Percentiles rank a stretch among this genome's conserved stretches.
phyloP scores from a whole-genome alignment of 352 stramenopile species.

The Globisporangium heterothallicum region DNA sequence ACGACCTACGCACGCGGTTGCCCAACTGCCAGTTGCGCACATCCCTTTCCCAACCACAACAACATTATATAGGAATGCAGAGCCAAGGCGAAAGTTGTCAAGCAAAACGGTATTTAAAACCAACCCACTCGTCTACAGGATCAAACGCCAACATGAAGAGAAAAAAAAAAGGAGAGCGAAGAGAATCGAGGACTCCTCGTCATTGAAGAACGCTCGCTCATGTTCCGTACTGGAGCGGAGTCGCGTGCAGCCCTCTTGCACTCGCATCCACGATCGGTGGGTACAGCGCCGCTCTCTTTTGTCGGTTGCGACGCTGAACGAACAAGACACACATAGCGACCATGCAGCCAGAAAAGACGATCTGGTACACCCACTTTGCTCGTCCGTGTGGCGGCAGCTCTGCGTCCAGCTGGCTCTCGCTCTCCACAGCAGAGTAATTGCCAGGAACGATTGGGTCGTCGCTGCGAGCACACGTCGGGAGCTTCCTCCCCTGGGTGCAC shows the following conservation, averaged over 20 bases:
- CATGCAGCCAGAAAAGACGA: not conserved
- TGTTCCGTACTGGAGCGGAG: constrained; percentile 7
- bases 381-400: not conserved
- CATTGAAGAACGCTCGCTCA: no score
- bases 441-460: constrained; percentile 24
- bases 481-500: constrained; percentile 32
- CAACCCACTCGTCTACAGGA: no score
- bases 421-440: not conserved
- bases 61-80: not conserved
- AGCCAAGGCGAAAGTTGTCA: not conserved
- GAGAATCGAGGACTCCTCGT: no score
- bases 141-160: no score
- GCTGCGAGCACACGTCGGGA: constrained; percentile 35
- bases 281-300: constrained; percentile 4
- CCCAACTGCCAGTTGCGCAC: no score
- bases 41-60: constrained; percentile 2
- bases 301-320: not conserved
- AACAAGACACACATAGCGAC: constrained; percentile 5
- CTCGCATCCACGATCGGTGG: not conserved
- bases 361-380: not conserved
- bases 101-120: constrained; percentile 8
- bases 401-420: not conserved
- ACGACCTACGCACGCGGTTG: no score
- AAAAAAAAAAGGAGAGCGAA: not conserved
- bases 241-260: not conserved